phyloP scores from a whole-genome alignment of 805 yeast species.

The Starmerella kuoi region DNA sequence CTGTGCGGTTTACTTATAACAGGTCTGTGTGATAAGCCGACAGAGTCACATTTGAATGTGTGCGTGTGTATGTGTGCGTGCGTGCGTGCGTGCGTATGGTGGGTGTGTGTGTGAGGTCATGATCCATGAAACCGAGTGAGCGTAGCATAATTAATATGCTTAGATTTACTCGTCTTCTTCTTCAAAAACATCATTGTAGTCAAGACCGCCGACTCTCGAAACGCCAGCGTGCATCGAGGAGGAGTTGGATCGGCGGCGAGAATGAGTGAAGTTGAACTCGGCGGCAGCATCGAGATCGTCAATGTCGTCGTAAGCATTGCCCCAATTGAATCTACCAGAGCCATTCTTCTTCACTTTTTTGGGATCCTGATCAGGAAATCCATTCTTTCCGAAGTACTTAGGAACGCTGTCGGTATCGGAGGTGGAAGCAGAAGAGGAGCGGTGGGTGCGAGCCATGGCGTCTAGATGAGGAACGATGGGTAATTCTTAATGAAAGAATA shows the following conservation, averaged over 20 bases:
- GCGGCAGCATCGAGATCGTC: slow-evolving; percentile 50
- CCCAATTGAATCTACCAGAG: slow-evolving; percentile 83
- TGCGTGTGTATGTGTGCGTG: too few relatives aligned
- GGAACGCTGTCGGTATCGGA: slow-evolving; percentile 47
- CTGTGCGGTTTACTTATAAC: too few relatives aligned
- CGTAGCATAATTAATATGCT: not conserved
- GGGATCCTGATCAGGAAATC: slow-evolving; percentile 57
- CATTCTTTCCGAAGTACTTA: slow-evolving; percentile 69
- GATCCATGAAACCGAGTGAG: not conserved
- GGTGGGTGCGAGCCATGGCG: slow-evolving; percentile 25
- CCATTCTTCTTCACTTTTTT: slow-evolving; percentile 71
- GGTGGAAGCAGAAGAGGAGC: slow-evolving; percentile 27
- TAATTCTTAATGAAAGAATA: too few relatives aligned
- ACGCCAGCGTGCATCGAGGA: slow-evolving; percentile 14
- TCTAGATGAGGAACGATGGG: not conserved
- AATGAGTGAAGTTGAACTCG: slow-evolving; percentile 33
- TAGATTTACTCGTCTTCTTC: slow-evolving; percentile 11
- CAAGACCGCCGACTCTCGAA: slow-evolving; percentile 1
- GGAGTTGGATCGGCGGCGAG: slow-evolving; percentile 31
- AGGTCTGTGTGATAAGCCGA: too few relatives aligned
- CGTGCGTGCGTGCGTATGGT: too few relatives aligned
- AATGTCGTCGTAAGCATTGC: slow-evolving; percentile 55
- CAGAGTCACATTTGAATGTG: too few relatives aligned
- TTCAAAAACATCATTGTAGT: slow-evolving; percentile 12
- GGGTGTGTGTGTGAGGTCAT: too few relatives aligned